Conservation (phyloP, 352 stramenopile species). For the Plasmopara muralis region DNA sequence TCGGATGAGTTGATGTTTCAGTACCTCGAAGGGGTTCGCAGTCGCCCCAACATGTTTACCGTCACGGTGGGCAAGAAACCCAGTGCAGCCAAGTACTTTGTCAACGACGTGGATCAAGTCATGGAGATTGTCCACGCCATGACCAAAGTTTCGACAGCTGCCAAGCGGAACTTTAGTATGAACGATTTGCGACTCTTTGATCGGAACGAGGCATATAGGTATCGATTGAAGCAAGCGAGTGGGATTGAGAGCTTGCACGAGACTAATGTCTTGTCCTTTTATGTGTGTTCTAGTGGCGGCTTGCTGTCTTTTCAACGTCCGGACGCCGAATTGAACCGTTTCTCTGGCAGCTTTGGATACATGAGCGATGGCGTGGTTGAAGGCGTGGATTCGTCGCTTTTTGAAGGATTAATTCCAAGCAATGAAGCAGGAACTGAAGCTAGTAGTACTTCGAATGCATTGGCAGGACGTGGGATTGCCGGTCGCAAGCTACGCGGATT, state of each 20-base stretch:
- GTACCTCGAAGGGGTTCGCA: constrained; percentile 70
- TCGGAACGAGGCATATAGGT: constrained; percentile 40
- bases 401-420: constrained; percentile 7
- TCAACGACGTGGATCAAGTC: constrained; percentile 96
- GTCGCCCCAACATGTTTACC: constrained; percentile 85
- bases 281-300: constrained; percentile 16
- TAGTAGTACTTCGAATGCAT: constrained; percentile 3
- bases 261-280: constrained; percentile 8
- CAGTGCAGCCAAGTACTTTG: constrained; percentile 94
- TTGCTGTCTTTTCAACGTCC: constrained; percentile 25
- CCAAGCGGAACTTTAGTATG: constrained; percentile 82
- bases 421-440: constrained; percentile 6
- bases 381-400: constrained; percentile 20
- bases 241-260: no score
- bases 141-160: constrained; percentile 77
- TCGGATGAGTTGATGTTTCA: constrained; percentile 99
- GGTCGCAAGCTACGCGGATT: constrained; percentile 19
- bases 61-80: constrained; percentile 98
- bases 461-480: constrained; percentile 22
- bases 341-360: constrained; percentile 24
- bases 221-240: constrained; percentile 7
- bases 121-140: constrained; percentile 89
- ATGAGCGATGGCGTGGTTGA: constrained; percentile 47
- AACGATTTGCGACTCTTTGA: constrained; percentile 77
- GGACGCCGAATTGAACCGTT: constrained; percentile 15